Evolutionary conservation across 495 filamentous ascomycete genomes (phyloP), one percentile per base, ranked within the genome.

Genomic region (Penicillium simplicissimum): DNA sequence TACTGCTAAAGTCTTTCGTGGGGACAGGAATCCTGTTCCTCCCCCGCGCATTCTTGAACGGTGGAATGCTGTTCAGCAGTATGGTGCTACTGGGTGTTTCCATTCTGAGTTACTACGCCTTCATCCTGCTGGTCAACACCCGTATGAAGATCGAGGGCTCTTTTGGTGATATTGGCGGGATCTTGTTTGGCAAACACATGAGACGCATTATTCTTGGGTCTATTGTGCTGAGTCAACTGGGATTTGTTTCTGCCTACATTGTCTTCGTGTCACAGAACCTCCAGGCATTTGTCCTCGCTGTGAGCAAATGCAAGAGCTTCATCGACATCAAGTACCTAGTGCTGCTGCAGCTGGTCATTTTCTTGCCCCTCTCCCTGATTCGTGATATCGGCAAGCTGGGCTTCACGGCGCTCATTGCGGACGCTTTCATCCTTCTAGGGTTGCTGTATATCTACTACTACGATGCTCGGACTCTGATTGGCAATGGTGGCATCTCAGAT

Each of bases 1-100:
- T 98, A 21, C 81, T 98, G 38, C 83, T 98, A 52, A 98, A 98
- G 75, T 96, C 93, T 11, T 98, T 98, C 66, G 94, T 98, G 40
- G 95, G 95, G 13, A 98, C 95, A 1, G 95, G 95, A 35, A 95
- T 98, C n/a, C 78, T 98, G 34, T 98, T 98, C 79, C 80, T 98
- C 4, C 95, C 95, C 0, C 87, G 91, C 61, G 95, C 95, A 14
- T 91, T 93, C 74, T 82, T 96, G 48, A 98, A 98, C 66, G 95
- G 95, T 51, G 95, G 95, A 57, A 97, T 98, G 92, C 76, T 98
- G 42, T 98, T 98, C 76, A 96, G 91, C 71, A 96, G 92, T 71
- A 59, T 96, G 55, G 91, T 98, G 35, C 82, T 98, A 14, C 79
- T 98, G 17, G 85, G 82, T 58, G 90, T 97, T 21, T 93, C 95